phyloP scores from a whole-genome alignment of 192 early-diverging fungal genomes.

The Dispira simplex region DNA sequence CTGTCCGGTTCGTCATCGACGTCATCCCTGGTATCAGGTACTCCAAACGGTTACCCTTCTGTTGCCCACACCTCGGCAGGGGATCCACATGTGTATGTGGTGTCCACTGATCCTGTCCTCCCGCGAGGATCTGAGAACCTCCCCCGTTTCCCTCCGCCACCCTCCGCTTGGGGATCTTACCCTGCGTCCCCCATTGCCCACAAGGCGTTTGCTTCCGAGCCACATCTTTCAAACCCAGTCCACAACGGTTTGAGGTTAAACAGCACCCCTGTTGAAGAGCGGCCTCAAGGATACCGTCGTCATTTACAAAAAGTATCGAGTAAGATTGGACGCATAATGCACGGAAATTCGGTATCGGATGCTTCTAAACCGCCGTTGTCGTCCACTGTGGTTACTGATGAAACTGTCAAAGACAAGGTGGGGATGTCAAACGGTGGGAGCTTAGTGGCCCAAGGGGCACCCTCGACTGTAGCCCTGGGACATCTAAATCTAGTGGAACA shows the following conservation, averaged over 20 bases:
- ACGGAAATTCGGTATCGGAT: constrained; percentile 7
- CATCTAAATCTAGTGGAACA: no score
- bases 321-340: constrained; percentile 8
- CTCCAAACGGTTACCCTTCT: not conserved
- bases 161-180: not conserved
- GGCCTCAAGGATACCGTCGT: not conserved
- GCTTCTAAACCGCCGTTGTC: not conserved
- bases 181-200: not conserved
- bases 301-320: not conserved
- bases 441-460: no score
- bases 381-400: no score
- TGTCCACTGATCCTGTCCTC: not conserved
- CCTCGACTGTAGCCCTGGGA: no score
- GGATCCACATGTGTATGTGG: not conserved
- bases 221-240: not conserved
- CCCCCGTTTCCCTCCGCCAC: not conserved
- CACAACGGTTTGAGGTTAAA: not conserved
- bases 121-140: not conserved
- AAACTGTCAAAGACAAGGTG: no score
- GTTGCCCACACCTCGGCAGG: not conserved
- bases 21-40: not conserved
- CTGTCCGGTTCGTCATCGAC: constrained; percentile 6
- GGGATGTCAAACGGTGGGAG: no score
- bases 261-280: constrained; percentile 1
- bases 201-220: not conserved